A percentile compares a stretch with the other conserved stretches of the same genome.
Evolutionary conservation across 352 stramenopile genomes (phyloP).

Genomic region (Globisporangium canariense): DNA sequence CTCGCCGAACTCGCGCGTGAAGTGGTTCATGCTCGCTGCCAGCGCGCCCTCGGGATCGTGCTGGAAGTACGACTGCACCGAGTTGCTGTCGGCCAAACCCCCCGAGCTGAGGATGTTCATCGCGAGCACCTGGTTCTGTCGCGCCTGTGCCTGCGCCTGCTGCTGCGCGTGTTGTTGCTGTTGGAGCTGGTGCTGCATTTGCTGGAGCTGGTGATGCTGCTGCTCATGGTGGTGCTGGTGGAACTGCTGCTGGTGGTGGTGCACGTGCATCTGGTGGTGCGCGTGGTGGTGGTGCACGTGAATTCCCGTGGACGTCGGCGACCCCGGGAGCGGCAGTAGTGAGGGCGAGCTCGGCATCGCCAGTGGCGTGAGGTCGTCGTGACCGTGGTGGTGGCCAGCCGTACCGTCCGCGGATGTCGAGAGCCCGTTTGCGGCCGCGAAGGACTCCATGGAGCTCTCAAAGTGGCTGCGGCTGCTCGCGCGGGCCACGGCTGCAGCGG

Average conservation of each 20-base stretch:
- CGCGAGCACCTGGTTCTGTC: slow-evolving; percentile 15
- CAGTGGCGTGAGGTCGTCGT: slow-evolving; percentile 30
- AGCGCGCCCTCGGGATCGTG: slow-evolving; percentile 20
- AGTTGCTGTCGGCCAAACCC: slow-evolving; percentile 10
- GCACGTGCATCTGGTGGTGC: slow-evolving; percentile 7
- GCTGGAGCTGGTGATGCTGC: slow-evolving; percentile 1
- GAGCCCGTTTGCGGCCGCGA: slow-evolving; percentile 15
- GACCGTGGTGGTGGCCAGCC: slow-evolving; percentile 5
- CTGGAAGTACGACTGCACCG: slow-evolving; percentile 43
- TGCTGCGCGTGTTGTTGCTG: slow-evolving; percentile 12
- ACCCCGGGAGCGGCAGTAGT: slow-evolving; percentile 38
- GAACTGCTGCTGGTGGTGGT: background rate
- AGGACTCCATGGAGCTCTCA: slow-evolving; percentile 22
- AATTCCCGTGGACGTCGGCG: slow-evolving; percentile 24
- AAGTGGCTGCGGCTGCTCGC: slow-evolving; percentile 14
- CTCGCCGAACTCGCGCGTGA: slow-evolving; percentile 35
- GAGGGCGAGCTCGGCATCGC: slow-evolving; percentile 43
- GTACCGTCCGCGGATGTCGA: slow-evolving; percentile 8
- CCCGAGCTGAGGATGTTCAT: slow-evolving; percentile 15
- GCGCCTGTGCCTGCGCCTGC: slow-evolving; percentile 11
- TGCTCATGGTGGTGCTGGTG: slow-evolving; percentile 7
- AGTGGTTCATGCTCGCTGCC: slow-evolving; percentile 11
- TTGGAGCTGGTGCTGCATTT: background rate
- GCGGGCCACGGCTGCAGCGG: background rate
- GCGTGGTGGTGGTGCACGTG: slow-evolving; percentile 13